These are phyloP conservation scores for Echinosophora koreensis DNA, from an alignment of 306 rosid species.

Conservation along the genomic window DNA sequence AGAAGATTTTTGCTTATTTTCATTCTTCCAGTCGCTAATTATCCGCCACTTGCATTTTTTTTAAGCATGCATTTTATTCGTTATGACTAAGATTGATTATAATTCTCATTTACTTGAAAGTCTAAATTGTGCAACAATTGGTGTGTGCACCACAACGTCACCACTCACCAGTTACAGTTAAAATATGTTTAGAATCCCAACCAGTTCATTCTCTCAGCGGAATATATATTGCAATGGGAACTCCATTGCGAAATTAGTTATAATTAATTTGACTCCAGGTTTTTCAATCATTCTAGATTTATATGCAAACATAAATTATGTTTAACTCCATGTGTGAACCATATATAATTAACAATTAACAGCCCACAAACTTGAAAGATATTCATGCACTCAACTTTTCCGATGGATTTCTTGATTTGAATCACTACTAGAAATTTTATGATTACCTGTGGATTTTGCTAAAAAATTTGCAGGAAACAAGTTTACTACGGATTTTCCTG, in stretches of 20 bases:
- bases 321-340: too few relatives aligned
- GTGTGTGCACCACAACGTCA: background rate
- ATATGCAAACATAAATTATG: background rate
- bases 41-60: background rate
- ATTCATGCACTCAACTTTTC: background rate
- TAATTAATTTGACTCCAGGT: background rate
- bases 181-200: too few relatives aligned
- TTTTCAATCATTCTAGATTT: background rate
- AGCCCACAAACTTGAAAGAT: constrained; percentile 24
- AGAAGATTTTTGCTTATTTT: background rate
- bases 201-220: too few relatives aligned
- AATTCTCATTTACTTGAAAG: background rate
- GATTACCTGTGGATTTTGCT: too few relatives aligned
- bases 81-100: background rate
- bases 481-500: too few relatives aligned
- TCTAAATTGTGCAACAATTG: background rate
- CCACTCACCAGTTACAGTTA: background rate
- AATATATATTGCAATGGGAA: background rate
- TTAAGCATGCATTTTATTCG: background rate
- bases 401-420: background rate
- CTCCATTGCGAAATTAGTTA: background rate
- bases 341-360: background rate
- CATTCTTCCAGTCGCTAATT: background rate
- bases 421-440: too few relatives aligned
- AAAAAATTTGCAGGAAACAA: too few relatives aligned